Percentiles rank a stretch among this genome's conserved stretches.
These are phyloP conservation scores for Syzygium aqueum DNA, from an alignment of 345 rosid genomes.

Conservation along the genomic window DNA sequence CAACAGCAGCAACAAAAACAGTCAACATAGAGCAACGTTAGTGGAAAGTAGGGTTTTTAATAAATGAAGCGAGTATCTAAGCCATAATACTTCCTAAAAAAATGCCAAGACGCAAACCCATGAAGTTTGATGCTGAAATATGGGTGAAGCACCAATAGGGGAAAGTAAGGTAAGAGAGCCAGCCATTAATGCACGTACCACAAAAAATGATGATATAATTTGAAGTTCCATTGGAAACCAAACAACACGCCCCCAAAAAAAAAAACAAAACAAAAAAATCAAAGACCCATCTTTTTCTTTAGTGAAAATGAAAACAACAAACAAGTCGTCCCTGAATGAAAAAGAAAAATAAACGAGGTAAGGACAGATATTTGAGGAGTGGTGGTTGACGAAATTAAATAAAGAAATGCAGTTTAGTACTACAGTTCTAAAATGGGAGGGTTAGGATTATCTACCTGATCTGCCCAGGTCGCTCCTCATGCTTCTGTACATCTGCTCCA, in stretches of 20 bases:
- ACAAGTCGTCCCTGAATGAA: not conserved
- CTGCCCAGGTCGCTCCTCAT: constrained; percentile 59
- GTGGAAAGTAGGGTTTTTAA: not conserved
- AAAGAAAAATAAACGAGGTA: not conserved
- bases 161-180: not conserved
- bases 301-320: not conserved
- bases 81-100: not conserved
- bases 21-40: not conserved
- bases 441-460: constrained; percentile 36
- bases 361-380: not conserved
- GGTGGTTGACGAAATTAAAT: not conserved
- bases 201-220: not conserved
- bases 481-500: constrained; percentile 85
- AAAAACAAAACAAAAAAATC: not conserved
- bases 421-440: not conserved
- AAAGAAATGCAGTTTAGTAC: not conserved
- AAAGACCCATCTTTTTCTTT: not conserved
- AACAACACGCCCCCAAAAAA: not conserved
- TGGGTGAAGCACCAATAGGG: not conserved
- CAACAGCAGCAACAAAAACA: not conserved
- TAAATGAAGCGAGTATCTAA: not conserved
- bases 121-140: not conserved
- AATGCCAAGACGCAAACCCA: not conserved
- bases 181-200: not conserved
- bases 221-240: not conserved